Base-by-base conservation (phyloP, 1,139 yeast species). In the Candida sojae region DNA sequence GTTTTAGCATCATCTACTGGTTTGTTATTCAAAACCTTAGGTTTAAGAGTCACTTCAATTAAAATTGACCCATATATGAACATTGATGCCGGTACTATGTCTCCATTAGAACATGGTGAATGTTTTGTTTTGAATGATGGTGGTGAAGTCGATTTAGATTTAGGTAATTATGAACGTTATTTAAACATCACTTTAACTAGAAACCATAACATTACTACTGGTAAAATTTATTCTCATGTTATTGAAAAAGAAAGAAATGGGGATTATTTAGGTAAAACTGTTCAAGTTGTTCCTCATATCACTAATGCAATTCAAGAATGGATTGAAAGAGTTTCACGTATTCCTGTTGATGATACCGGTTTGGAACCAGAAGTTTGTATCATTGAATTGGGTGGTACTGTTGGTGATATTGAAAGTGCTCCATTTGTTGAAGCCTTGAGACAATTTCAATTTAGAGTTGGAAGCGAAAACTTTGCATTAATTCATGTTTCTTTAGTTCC, bases 61-160 rank as follows among this genome's bases (percentile, higher is more conserved):
- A 93, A 93, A 71, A 93, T 93, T 63, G 99, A 93, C 74, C 99
- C 99, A 40, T 93, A 93, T 73, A 89, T 93, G 96, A 93, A 93
- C 73, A 90, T 93, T 58, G 99, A 93, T 73, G 99, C 99, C 42
- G 99, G 99, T 60, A 93, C 99, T 47, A 93, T 93, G 99, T 89
- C 97, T 40, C 99, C 99, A 25, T 78, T 93, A 66, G 99, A 93
- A 69, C 99, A 93, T 66, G 99, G 99, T 56, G 99, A 93, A 70
- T 96, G 97, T 68, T 93, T 92, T 66, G 98, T 95, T 46, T 79
- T 93, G 63, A 88, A 93, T 67, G 99, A 93, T 68, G 99, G 99
- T 70, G 99, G 99, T 59, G 99, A 93, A 71, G 97, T 93, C 45
- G 99, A 93, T 73, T 81, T 93, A 67, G 99, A 93, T 73, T 79